Evolutionary conservation across 2,329 filamentous ascomycete genomes (phyloP).

Genomic region (Xylariaceae sp.): DNA sequence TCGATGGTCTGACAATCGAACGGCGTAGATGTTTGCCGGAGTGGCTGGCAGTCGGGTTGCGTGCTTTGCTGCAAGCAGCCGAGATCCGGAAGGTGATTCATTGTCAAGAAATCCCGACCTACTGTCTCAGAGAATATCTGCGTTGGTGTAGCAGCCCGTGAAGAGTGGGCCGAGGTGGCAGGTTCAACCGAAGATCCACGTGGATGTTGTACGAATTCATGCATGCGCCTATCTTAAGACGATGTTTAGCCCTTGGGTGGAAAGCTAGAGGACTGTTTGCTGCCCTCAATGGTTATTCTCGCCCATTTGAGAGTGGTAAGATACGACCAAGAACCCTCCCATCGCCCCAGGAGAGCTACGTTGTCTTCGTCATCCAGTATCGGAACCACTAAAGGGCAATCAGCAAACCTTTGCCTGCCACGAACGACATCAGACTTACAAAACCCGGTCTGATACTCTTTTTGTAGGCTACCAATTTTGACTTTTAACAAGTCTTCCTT

Average conservation of each 20-base stretch:
- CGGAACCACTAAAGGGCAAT: conserved; percentile 53
- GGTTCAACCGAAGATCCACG: no score
- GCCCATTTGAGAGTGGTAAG: conserved; percentile 74
- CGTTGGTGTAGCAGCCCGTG: no score
- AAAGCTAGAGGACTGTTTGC: conserved; percentile 66
- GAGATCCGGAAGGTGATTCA: no score
- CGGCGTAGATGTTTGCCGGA: no score
- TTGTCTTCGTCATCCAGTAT: conserved; percentile 68
- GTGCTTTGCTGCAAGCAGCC: no score
- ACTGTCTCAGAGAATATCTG: no score
- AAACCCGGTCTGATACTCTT: conserved; percentile 80
- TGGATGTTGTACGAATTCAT: no score
- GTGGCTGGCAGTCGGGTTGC: not conserved
- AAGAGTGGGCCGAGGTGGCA: no score
- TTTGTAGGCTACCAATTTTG: conserved; percentile 65
- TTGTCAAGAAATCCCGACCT: no score
- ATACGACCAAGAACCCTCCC: conserved; percentile 82
- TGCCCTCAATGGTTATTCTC: conserved; percentile 63
- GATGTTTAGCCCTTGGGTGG: conserved; percentile 59
- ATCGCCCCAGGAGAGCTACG: conserved; percentile 61
- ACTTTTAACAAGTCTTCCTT: conserved; percentile 74
- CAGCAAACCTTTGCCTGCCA: not conserved
- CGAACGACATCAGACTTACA: conserved; percentile 44
- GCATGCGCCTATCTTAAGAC: no score
- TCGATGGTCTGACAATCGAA: no score